A percentile compares a stretch with the other conserved stretches of the same genome.
These are phyloP conservation scores for Goniomonas avonlea DNA, from an alignment of 78 protist genomes.

Conservation along the genomic window DNA sequence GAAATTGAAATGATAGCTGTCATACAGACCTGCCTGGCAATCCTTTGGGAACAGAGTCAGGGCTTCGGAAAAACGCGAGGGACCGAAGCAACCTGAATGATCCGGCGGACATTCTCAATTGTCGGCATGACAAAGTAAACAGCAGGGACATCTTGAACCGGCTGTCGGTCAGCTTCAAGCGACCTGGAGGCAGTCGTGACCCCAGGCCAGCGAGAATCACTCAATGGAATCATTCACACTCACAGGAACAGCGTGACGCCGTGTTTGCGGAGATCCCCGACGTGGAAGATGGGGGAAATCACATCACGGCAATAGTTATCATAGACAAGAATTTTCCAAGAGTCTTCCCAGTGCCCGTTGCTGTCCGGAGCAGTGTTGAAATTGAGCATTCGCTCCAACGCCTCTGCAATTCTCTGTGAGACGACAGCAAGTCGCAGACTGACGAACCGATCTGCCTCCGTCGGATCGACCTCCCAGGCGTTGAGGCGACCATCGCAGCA, in stretches of 20 bases:
- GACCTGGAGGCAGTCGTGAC: conserved; percentile 9
- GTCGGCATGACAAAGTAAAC: conserved; percentile 85
- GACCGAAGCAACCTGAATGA: conserved; percentile 23
- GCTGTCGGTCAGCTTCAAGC: conserved; percentile 66
- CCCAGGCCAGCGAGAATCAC: background rate
- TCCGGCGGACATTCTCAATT: conserved; percentile 53
- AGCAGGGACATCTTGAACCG: conserved; percentile 80
- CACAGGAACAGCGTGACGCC: conserved; percentile 73
- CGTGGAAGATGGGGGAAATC: conserved; percentile 65
- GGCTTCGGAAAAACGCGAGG: background rate
- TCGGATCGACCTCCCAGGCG: no score
- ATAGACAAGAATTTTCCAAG: conserved; percentile 55
- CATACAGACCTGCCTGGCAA: conserved; percentile 60
- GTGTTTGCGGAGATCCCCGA: conserved; percentile 67
- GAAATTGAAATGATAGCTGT: conserved; percentile 67
- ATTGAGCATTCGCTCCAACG: background rate
- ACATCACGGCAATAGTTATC: conserved; percentile 59
- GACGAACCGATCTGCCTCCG: no score
- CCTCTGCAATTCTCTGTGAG: no score
- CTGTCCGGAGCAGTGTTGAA: background rate
- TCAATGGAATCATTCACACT: background rate
- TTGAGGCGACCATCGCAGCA: no score
- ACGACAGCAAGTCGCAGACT: no score
- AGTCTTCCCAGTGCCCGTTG: background rate
- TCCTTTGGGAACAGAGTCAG: conserved; percentile 42